Evolutionary conservation across 176 grass and related monocot genomes (phyloP).

Genomic region (Zea luxurians): DNA sequence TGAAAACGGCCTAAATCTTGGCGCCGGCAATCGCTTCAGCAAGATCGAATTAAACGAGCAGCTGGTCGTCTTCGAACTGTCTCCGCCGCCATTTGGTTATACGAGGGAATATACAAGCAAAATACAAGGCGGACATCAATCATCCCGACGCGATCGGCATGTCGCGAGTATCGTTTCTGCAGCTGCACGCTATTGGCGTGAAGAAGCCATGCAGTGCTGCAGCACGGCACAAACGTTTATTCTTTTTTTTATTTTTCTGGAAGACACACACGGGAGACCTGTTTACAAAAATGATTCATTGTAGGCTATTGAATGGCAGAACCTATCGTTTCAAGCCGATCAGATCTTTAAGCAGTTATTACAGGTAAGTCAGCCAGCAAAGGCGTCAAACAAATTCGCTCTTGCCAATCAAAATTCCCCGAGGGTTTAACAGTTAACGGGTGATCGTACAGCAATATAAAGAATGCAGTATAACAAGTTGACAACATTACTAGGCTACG

Average conservation of each 20-base stretch:
- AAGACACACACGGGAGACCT: not conserved
- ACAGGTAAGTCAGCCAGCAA: not conserved
- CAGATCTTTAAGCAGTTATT: not conserved
- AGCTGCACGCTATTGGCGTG: slow-evolving; percentile 16
- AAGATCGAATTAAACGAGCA: not conserved
- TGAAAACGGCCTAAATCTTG: not conserved
- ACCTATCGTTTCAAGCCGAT: not conserved
- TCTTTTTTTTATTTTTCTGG: not conserved
- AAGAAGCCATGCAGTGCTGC: not conserved
- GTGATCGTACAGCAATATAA: slow-evolving; percentile 7
- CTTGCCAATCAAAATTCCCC: not conserved
- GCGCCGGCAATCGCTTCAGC: not conserved
- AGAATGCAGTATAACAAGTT: not conserved
- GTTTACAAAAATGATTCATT: not conserved
- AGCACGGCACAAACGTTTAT: not conserved
- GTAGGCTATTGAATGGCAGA: not conserved
- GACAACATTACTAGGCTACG: slow-evolving; percentile 39
- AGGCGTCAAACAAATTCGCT: not conserved
- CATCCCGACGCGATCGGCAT: slow-evolving; percentile 28
- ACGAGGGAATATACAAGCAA: not conserved
- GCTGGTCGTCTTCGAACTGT: not conserved
- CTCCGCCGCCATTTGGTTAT: too few species aligned
- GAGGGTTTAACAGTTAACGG: slow-evolving; percentile 17
- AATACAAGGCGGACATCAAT: not conserved
- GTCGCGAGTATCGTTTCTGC: not conserved